phyloP scores from a whole-genome alignment of 148 eudicot species.

The Camellia japonica region DNA sequence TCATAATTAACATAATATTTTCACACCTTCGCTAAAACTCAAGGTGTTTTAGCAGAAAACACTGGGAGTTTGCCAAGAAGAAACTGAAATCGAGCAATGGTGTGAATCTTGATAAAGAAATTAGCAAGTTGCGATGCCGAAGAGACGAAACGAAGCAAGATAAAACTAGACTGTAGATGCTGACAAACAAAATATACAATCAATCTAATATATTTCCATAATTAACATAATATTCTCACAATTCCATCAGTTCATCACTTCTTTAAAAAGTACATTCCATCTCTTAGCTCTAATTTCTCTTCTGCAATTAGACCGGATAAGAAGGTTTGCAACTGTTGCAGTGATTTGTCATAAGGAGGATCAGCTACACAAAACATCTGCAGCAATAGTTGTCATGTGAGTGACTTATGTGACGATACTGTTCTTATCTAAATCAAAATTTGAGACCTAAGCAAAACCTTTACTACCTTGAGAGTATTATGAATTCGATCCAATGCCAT shows the following conservation, averaged over 20 bases:
- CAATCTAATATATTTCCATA: no score
- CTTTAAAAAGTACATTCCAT: constrained; percentile 74
- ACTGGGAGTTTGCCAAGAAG: no score
- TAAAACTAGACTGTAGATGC: no score
- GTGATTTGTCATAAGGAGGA: constrained; percentile 89
- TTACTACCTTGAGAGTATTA: constrained; percentile 83
- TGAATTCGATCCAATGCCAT: constrained; percentile 93
- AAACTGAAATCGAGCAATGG: no score
- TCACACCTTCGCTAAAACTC: no score
- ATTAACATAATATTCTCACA: no score
- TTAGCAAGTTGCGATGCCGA: no score
- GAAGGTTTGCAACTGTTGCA: constrained; percentile 93
- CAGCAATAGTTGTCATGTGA: constrained; percentile 10
- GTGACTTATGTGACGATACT: neutral
- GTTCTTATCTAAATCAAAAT: neutral
- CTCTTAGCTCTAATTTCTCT: constrained; percentile 88
- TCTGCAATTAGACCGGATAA: constrained; percentile 83
- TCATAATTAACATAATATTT: no score
- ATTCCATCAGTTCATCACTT: constrained; percentile 36
- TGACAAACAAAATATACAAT: no score
- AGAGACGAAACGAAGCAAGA: no score
- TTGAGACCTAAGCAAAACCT: neutral
- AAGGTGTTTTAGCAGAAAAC: no score
- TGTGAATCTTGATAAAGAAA: no score
- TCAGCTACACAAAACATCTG: constrained; percentile 93